Evolutionary conservation across 768 basidiomycete species (phyloP).

Genomic region (Mycena belliarum): DNA sequence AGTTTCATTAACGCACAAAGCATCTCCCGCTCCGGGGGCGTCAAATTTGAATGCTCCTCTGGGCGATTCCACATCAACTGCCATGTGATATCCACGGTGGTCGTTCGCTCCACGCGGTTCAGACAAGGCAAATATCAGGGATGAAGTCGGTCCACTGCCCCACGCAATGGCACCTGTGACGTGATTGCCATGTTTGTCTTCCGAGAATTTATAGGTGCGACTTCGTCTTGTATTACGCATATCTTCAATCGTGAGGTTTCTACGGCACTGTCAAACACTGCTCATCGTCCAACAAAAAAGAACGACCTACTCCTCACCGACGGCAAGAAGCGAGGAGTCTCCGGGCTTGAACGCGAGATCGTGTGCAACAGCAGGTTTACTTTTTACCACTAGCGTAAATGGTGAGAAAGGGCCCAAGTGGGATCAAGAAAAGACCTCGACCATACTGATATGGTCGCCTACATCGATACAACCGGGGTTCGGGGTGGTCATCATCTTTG

Average conservation of each 20-base stretch:
- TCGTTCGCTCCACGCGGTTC: slow-evolving; percentile 38
- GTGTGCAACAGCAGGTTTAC: slow-evolving; percentile 30
- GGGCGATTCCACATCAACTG: slow-evolving; percentile 42
- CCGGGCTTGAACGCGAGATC: slow-evolving; percentile 49
- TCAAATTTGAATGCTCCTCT: slow-evolving; percentile 37
- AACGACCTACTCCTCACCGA: slow-evolving; percentile 39
- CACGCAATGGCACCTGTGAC: slow-evolving; percentile 51
- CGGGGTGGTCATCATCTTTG: background rate
- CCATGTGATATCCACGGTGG: slow-evolving; percentile 47
- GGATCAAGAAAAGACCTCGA: background rate
- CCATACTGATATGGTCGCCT: background rate
- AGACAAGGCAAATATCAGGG: slow-evolving; percentile 56
- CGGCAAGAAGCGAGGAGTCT: slow-evolving; percentile 39
- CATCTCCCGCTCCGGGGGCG: slow-evolving; percentile 55
- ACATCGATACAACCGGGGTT: background rate
- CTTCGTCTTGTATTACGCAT: background rate
- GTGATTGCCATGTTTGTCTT: slow-evolving; percentile 24
- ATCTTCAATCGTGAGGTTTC: slow-evolving; percentile 8
- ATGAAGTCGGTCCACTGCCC: slow-evolving; percentile 44
- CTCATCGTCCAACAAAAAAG: too few relatives aligned
- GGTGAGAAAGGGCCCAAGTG: background rate
- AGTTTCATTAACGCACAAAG: slow-evolving; percentile 43
- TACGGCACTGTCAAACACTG: background rate
- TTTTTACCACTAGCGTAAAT: slow-evolving; percentile 26
- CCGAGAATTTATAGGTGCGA: slow-evolving; percentile 17